phyloP scores from a whole-genome alignment of 2,329 filamentous ascomycete genomes.

The Monosporascus cannonballus region DNA sequence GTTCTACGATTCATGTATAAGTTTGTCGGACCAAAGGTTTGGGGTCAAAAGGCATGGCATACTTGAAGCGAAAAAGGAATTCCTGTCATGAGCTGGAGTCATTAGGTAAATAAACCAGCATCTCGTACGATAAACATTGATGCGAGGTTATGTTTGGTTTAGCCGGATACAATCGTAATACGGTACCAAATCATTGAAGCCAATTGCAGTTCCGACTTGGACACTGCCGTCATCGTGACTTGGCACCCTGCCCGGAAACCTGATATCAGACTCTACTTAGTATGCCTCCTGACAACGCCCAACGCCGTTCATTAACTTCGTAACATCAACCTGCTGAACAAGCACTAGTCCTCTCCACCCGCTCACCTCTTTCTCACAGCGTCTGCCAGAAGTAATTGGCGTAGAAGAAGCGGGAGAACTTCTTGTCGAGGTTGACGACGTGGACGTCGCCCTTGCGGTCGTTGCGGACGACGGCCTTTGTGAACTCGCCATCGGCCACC shows the following conservation, averaged over 20 bases:
- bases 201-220: too few relatives aligned
- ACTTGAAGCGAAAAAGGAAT: too few relatives aligned
- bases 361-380: constrained; percentile 45
- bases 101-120: too few relatives aligned
- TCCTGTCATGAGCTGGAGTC: too few relatives aligned
- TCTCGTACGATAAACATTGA: too few relatives aligned
- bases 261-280: constrained; percentile 10
- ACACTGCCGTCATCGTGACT: too few relatives aligned
- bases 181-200: too few relatives aligned
- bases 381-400: constrained; percentile 95
- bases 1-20: too few relatives aligned
- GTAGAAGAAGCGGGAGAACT: constrained; percentile 87
- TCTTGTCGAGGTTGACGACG: constrained; percentile 88
- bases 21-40: too few relatives aligned
- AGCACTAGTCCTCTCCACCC: background rate
- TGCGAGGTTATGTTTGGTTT: too few relatives aligned
- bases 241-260: background rate
- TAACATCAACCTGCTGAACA: background rate
- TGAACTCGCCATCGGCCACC: constrained; percentile 63
- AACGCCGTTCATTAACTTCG: constrained; percentile 8
- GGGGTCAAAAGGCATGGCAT: too few relatives aligned
- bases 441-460: constrained; percentile 85
- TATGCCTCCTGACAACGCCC: constrained; percentile 7
- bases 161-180: too few relatives aligned
- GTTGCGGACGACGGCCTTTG: constrained; percentile 79